These are phyloP conservation scores for Cicer cuneatum DNA, from an alignment of 306 rosid genomes.

Conservation along the genomic window DNA sequence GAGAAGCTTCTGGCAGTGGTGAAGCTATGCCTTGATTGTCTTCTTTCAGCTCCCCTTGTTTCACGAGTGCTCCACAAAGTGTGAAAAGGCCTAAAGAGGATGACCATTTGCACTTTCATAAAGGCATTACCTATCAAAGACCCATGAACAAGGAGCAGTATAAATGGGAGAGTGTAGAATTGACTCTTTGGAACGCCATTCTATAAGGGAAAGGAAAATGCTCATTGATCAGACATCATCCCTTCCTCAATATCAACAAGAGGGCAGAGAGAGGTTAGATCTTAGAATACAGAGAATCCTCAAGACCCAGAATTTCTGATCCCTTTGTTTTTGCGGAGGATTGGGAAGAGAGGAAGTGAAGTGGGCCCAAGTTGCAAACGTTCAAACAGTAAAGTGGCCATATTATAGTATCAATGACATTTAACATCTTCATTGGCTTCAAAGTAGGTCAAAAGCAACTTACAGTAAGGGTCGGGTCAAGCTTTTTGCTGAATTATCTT, in stretches of 20 bases:
- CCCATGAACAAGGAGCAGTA: not conserved
- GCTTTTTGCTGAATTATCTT: not conserved
- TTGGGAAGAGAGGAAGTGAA: not conserved
- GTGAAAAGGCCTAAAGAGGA: not conserved
- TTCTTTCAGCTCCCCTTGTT: constrained; percentile 3
- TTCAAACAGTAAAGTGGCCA: not conserved
- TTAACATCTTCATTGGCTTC: not conserved
- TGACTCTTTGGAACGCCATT: not conserved
- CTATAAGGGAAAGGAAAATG: constrained; percentile 17
- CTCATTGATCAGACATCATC: constrained; percentile 9
- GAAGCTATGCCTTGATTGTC: not conserved
- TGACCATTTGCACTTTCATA: not conserved
- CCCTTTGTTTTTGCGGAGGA: not conserved
- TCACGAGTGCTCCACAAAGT: not conserved
- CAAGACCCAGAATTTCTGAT: constrained; percentile 6
- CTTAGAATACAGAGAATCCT: constrained; percentile 2
- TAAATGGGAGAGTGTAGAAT: not conserved
- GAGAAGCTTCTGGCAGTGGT: not conserved
- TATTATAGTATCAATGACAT: not conserved
- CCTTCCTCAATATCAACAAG: not conserved
- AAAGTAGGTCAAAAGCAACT: not conserved
- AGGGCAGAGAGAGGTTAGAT: not conserved
- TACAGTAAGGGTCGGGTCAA: not conserved
- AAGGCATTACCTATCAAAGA: not conserved
- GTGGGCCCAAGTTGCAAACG: not conserved